Evolutionary conservation across 768 basidiomycete species (phyloP).

Genomic region (Tricholoma furcatifolium): DNA sequence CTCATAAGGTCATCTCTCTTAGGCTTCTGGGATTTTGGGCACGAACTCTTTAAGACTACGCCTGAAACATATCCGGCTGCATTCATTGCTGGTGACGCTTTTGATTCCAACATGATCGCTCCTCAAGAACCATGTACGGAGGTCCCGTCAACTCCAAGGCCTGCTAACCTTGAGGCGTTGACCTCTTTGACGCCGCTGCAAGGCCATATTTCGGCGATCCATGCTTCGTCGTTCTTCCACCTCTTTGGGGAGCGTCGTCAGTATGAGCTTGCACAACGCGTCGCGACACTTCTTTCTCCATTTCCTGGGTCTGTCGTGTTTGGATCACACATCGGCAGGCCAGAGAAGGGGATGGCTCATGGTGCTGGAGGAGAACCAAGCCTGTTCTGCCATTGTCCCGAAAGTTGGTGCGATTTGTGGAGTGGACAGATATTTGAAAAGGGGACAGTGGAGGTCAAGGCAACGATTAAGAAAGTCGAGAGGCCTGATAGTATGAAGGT

Average conservation of each 20-base stretch:
- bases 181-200: constrained; percentile 43
- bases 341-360: constrained; percentile 29
- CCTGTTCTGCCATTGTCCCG: constrained; percentile 36
- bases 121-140: constrained; percentile 19
- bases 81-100: constrained; percentile 50
- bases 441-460: constrained; percentile 29
- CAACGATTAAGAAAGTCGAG: constrained; percentile 20
- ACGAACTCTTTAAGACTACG: constrained; percentile 47
- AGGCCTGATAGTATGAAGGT: constrained; percentile 1
- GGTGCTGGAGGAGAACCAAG: neutral
- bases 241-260: constrained; percentile 44
- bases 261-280: constrained; percentile 34
- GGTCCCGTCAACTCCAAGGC: constrained; percentile 19
- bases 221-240: constrained; percentile 52
- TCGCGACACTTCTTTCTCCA: constrained; percentile 42
- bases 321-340: constrained; percentile 35
- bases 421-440: constrained; percentile 30
- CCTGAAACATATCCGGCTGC: constrained; percentile 43
- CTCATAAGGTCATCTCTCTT: neutral
- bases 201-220: constrained; percentile 47
- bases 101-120: constrained; percentile 39
- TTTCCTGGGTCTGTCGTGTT: constrained; percentile 45
- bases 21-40: constrained; percentile 58
- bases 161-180: constrained; percentile 29
- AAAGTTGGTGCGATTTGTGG: constrained; percentile 37